These are phyloP conservation scores for Asterochloris sp. DNA, from an alignment of 139 green algal species.

Conservation along the genomic window DNA sequence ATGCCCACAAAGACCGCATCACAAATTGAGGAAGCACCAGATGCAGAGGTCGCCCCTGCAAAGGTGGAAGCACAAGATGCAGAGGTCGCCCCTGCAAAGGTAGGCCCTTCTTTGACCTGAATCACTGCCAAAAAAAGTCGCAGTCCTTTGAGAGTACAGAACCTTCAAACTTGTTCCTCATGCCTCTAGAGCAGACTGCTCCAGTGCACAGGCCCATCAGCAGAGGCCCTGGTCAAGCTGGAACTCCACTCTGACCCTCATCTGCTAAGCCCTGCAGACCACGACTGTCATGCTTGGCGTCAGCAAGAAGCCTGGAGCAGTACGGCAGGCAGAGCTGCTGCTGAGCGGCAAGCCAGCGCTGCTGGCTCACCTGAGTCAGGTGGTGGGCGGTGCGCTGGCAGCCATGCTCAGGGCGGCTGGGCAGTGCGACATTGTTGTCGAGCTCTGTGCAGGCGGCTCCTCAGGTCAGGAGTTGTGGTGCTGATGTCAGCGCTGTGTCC, in stretches of 20 bases:
- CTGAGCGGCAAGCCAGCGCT: slow-evolving; percentile 41
- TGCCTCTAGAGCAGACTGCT: slow-evolving; percentile 17
- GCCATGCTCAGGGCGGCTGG: slow-evolving; percentile 23
- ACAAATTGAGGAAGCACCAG: neutral
- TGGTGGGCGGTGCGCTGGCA: slow-evolving; percentile 18
- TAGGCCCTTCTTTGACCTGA: neutral
- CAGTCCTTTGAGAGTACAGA: neutral
- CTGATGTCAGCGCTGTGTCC: neutral
- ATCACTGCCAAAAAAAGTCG: neutral
- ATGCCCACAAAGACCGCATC: slow-evolving; percentile 33
- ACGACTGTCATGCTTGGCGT: slow-evolving; percentile 39
- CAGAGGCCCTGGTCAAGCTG: neutral
- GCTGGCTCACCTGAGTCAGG: slow-evolving; percentile 33
- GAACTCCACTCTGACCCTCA: neutral
- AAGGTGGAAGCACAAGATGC: neutral
- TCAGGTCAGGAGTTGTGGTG: slow-evolving; percentile 11
- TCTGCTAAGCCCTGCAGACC: neutral
- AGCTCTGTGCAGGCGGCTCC: slow-evolving; percentile 43
- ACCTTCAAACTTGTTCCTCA: neutral
- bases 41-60: neutral
- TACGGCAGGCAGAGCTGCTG: slow-evolving; percentile 69
- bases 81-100: neutral
- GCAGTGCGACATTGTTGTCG: slow-evolving; percentile 52
- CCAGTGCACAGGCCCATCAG: neutral
- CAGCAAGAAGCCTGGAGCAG: slow-evolving; percentile 70